These are phyloP conservation scores for Fusarium sororula DNA, from an alignment of 2,329 filamentous ascomycete species.

Conservation along the genomic window DNA sequence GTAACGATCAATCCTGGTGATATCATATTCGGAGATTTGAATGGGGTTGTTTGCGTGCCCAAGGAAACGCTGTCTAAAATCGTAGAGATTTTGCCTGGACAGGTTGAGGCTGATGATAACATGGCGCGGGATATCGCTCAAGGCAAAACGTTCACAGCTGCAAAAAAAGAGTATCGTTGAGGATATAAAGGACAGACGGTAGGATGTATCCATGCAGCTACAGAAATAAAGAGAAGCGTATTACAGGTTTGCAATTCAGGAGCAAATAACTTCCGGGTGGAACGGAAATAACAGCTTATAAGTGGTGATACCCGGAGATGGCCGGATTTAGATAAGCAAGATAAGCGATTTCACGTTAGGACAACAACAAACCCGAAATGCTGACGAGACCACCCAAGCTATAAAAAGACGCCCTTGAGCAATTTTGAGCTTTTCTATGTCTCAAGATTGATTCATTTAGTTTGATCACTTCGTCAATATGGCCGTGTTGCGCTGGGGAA, in stretches of 20 bases:
- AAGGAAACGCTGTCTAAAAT: not conserved
- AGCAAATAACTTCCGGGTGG: not conserved
- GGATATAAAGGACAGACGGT: too few species aligned
- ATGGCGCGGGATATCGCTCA: not conserved
- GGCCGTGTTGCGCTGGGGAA: conserved; percentile 1
- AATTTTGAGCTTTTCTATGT: rapidly evolving
- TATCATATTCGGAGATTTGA: conserved; percentile 8
- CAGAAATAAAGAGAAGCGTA: not conserved
- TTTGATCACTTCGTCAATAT: not conserved
- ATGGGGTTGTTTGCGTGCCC: conserved; percentile 22
- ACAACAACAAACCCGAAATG: not conserved
- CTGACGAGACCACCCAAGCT: not conserved
- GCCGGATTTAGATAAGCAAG: not conserved
- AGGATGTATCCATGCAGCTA: rapidly evolving
- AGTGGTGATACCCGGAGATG: not conserved
- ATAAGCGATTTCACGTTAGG: not conserved
- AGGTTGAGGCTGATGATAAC: conserved; percentile 24
- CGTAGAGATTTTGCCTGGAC: conserved; percentile 2
- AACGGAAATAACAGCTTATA: not conserved
- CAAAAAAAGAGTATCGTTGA: not conserved
- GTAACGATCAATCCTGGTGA: not conserved
- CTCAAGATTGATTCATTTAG: too few species aligned
- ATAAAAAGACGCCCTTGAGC: not conserved
- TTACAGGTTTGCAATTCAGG: not conserved
- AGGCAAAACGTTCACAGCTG: not conserved